phyloP scores from a whole-genome alignment of 2,329 filamentous ascomycete species.

The Phialophora chinensis region DNA sequence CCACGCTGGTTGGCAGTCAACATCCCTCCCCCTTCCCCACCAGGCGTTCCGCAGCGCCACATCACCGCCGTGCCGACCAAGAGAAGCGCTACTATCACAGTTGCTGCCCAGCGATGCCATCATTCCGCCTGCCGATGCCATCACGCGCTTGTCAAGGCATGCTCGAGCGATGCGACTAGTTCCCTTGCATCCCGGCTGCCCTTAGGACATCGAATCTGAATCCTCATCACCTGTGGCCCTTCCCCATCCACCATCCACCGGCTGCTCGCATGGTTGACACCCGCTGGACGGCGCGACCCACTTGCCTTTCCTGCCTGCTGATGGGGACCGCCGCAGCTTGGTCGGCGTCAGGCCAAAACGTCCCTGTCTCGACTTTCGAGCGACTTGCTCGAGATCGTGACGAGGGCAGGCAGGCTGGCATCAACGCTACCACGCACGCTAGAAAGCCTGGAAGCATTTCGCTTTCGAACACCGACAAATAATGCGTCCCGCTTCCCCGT shows the following conservation, averaged over 20 bases:
- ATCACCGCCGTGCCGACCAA: slow-evolving; percentile 29
- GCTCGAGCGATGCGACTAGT: slow-evolving; percentile 28
- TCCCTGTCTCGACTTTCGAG: slow-evolving; percentile 26
- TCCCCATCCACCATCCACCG: slow-evolving; percentile 20
- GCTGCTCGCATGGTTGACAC: slow-evolving; percentile 26
- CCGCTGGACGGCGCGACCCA: slow-evolving; percentile 34
- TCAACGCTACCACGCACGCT: slow-evolving; percentile 27
- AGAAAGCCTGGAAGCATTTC: slow-evolving; percentile 35
- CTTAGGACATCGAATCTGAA: slow-evolving; percentile 19
- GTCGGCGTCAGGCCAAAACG: slow-evolving; percentile 31
- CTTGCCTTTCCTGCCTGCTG: slow-evolving; percentile 27
- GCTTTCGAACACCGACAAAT: slow-evolving; percentile 31
- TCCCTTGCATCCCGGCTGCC: slow-evolving; percentile 17
- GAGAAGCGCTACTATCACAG: slow-evolving; percentile 27
- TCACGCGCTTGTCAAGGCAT: slow-evolving; percentile 34
- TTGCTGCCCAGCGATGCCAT: slow-evolving; percentile 37
- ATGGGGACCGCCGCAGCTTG: slow-evolving; percentile 23
- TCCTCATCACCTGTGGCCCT: slow-evolving; percentile 25
- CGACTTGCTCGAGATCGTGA: slow-evolving; percentile 34
- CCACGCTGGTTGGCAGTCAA: slow-evolving; percentile 25
- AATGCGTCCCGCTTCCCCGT: slow-evolving; percentile 36
- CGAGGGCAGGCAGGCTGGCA: slow-evolving; percentile 23
- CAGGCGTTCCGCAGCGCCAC: slow-evolving; percentile 32
- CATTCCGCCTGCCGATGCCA: slow-evolving; percentile 35
- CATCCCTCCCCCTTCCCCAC: slow-evolving; percentile 4